Conservation (phyloP, 768 basidiomycete genomes). For the Lactarius hengduanensis region DNA sequence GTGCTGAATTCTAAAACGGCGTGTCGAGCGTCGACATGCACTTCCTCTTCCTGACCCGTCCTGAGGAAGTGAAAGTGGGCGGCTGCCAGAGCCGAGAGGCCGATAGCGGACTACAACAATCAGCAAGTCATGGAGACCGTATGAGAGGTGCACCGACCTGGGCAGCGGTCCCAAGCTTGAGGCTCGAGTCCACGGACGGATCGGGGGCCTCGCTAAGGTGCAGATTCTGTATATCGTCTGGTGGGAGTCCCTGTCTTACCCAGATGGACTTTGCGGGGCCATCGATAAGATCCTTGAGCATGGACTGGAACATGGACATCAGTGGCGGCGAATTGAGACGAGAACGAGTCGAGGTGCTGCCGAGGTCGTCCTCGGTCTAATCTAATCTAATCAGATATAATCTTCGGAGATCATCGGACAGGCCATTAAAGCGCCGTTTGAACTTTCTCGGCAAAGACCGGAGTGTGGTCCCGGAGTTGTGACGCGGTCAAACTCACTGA, state of each 20-base stretch:
- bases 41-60: constrained; percentile 47
- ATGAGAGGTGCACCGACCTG: constrained; percentile 39
- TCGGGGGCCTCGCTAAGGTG: constrained; percentile 42
- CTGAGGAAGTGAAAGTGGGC: constrained; percentile 49
- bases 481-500: constrained; percentile 32
- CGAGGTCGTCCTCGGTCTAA: no score
- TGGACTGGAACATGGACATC: constrained; percentile 12
- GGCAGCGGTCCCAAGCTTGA: constrained; percentile 51
- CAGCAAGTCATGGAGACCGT: no score
- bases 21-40: constrained; percentile 54
- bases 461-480: background rate
- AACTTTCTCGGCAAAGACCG: constrained; percentile 14
- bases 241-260: constrained; percentile 43
- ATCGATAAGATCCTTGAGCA: constrained; percentile 18
- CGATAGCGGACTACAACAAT: constrained; percentile 41
- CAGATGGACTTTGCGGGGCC: constrained; percentile 38
- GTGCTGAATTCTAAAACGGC: constrained; percentile 55
- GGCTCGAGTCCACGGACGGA: constrained; percentile 50
- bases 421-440: background rate
- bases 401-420: background rate
- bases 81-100: constrained; percentile 52
- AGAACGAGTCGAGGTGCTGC: background rate
- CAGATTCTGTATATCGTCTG: constrained; percentile 39
- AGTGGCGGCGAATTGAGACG: background rate
- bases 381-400: background rate